A percentile compares a stretch with the other conserved stretches of the same genome.
These are phyloP conservation scores for Tirmania nivea DNA, from an alignment of 495 filamentous ascomycete species.

Conservation along the genomic window DNA sequence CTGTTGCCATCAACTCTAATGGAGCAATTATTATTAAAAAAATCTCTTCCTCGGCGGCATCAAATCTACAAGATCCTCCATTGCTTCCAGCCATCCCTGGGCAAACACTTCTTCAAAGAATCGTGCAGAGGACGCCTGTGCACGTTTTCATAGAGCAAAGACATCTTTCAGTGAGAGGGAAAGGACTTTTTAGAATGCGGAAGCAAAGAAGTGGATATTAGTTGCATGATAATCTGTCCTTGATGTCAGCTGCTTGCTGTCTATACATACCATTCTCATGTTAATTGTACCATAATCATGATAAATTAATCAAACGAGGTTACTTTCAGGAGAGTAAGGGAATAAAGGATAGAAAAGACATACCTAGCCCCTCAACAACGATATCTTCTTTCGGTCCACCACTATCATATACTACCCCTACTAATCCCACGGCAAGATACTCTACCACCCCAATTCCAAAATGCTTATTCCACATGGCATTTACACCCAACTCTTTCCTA, in stretches of 20 bases:
- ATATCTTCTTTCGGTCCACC: constrained; percentile 89
- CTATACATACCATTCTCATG: not conserved
- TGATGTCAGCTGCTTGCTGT: too few relatives aligned
- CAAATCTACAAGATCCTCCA: constrained; percentile 46
- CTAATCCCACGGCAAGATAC: constrained; percentile 85
- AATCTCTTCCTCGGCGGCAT: constrained; percentile 1
- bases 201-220: constrained; percentile 52
- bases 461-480: constrained; percentile 99
- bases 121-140: constrained; percentile 48
- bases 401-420: constrained; percentile 74
- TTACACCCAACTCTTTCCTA: constrained; percentile 47
- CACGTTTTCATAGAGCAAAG: constrained; percentile 47
- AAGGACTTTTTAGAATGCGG: constrained; percentile 54
- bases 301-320: not conserved
- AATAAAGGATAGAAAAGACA: constrained; percentile 25
- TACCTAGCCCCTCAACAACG: constrained; percentile 53
- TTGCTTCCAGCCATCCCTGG: constrained; percentile 44
- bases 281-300: not conserved
- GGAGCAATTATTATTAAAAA: not conserved
- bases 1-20: too few relatives aligned
- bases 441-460: constrained; percentile 97
- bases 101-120: constrained; percentile 80
- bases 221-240: constrained; percentile 57
- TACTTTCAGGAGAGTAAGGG: not conserved
- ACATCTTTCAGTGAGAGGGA: constrained; percentile 42